Base-by-base conservation (phyloP, 495 filamentous ascomycete species). In the Articulospora tetracladia region DNA sequence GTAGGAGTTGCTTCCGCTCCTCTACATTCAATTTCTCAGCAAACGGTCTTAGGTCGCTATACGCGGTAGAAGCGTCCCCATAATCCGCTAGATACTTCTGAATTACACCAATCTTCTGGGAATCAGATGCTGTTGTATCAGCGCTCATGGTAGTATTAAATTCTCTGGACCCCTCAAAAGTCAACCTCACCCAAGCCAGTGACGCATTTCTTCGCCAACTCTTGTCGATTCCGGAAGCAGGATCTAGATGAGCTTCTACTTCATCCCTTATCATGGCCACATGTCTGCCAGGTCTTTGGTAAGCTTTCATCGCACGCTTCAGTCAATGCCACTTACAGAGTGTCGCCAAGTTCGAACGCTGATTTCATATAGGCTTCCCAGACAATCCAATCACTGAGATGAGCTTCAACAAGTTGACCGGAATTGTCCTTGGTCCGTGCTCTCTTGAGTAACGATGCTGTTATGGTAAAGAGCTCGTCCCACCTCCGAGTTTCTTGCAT, bases 161-260 rank as follows among this genome's bases (percentile, higher is more conserved):
- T 12, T 20, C 53, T 4, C 34, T 20, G 8, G 10, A 17, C 3
- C 4, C 39, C 15, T 64, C 46, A 25, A 64, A 64, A 23, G 22
- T 11, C 15, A 67, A 27, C 36, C 51, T 65, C 11, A 69, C 50
- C 57, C 34, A 54, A 22, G 68, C 68, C 2, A 70, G 60, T 39
- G 60, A 65, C 3, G 68, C 68, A 59, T 68, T 70, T 68, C 68
- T 44, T 52, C 41, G 53, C 60, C 61, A 68, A 25, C 58, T 67
- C 32, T 69, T 69, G 26, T 67, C 65, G 46, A 69, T 51, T 1
- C 62, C 65, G 39, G 59, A 63, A 15, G 23, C 26, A 15, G 61
- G 59, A 28, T 63, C 62, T 32, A 67, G 30, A 50, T 69, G 67
- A n/a, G 62, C 64, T 49, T 69, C 47, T 7, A 67, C 27, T 56